Evolutionary conservation across 192 early-diverging fungal genomes (phyloP).

Genomic region (Coemansia aciculifera): DNA sequence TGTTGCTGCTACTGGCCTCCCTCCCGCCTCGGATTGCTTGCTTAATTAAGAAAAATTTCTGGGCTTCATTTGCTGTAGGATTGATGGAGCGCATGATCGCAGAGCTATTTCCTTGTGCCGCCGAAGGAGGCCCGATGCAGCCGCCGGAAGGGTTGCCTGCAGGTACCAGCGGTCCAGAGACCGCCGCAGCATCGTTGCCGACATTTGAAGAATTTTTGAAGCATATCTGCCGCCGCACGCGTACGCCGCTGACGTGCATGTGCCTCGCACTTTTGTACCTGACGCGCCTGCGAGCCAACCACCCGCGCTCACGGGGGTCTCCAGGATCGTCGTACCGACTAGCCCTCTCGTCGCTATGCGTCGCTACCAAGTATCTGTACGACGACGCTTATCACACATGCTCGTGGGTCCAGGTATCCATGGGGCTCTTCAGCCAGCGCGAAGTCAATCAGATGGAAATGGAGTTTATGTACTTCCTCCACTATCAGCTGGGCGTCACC

Average conservation of each 20-base stretch:
- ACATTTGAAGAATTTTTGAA: conserved; percentile 55
- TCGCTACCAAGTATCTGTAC: conserved; percentile 69
- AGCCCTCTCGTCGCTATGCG: conserved; percentile 64
- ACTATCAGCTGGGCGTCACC: conserved; percentile 57
- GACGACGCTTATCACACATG: conserved; percentile 69
- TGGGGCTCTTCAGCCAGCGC: conserved; percentile 57
- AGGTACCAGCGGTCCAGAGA: conserved; percentile 11
- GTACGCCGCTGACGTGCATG: conserved; percentile 56
- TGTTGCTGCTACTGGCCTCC: conserved; percentile 3
- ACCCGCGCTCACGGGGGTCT: conserved; percentile 59
- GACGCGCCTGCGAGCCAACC: conserved; percentile 55
- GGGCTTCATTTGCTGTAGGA: conserved; percentile 21
- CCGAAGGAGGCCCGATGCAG: conserved; percentile 22
- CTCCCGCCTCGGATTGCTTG: background rate
- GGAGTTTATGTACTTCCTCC: conserved; percentile 60
- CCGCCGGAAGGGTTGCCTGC: conserved; percentile 7
- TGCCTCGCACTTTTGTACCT: conserved; percentile 60
- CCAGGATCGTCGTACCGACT: conserved; percentile 63
- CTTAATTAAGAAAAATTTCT: background rate
- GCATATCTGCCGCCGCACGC: conserved; percentile 57
- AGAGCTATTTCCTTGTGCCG: conserved; percentile 54
- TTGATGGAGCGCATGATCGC: conserved; percentile 58
- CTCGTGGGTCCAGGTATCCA: conserved; percentile 66
- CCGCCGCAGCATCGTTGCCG: conserved; percentile 19
- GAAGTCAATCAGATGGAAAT: conserved; percentile 70